Conservation (phyloP, 23 red algal genomes). For the Gracilaria gracilis region DNA sequence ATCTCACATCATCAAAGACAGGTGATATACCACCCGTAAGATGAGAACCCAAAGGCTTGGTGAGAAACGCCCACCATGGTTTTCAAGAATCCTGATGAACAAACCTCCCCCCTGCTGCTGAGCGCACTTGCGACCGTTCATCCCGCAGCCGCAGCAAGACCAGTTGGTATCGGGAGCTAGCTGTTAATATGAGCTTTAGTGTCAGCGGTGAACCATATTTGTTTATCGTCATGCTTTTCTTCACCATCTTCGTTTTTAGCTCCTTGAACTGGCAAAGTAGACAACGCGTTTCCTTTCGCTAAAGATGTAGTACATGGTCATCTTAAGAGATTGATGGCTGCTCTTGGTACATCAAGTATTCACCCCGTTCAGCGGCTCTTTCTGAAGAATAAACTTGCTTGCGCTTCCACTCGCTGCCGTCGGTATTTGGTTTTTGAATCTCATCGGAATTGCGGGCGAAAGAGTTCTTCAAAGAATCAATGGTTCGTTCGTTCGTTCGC, state of each 20-base stretch:
- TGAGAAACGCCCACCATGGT: conserved; percentile 87
- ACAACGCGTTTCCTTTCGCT: conserved; percentile 62
- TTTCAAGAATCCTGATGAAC: conserved; percentile 77
- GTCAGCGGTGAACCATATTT: conserved; percentile 71
- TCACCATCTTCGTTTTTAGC: background rate
- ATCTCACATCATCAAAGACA: conserved; percentile 96
- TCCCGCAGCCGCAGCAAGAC: conserved; percentile 78
- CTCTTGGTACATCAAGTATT: conserved; percentile 47
- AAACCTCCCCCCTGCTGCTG: conserved; percentile 69
- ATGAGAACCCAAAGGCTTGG: conserved; percentile 86
- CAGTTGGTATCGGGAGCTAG: conserved; percentile 96
- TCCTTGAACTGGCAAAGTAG: conserved; percentile 15
- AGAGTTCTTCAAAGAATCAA: no score
- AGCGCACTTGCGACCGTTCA: conserved; percentile 71
- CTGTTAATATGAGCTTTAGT: conserved; percentile 79
- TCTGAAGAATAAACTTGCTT: conserved; percentile 62
- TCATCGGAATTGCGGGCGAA: no score
- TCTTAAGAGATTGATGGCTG: conserved; percentile 81
- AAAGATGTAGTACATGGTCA: conserved; percentile 58
- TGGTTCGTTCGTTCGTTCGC: no score
- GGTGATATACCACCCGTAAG: conserved; percentile 92
- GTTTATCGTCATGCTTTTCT: background rate
- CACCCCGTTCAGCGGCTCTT: conserved; percentile 44
- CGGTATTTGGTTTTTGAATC: no score
- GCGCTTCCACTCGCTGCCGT: conserved; percentile 55